Evolutionary conservation across 2,329 filamentous ascomycete genomes (phyloP).

Genomic region (Xylariaceae sp.): DNA sequence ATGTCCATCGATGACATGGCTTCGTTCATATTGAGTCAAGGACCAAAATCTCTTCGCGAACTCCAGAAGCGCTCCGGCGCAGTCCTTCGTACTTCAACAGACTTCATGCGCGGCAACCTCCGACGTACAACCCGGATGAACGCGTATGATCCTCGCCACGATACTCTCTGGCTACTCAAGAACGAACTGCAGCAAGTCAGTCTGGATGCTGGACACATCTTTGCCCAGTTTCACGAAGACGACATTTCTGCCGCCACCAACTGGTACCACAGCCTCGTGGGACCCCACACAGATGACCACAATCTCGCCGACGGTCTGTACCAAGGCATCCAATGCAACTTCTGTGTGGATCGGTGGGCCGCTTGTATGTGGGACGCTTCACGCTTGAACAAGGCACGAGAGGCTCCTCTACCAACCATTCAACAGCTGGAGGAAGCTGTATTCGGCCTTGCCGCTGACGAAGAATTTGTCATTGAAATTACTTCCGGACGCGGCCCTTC

Average conservation of each 20-base stretch:
- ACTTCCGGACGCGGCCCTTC: background rate
- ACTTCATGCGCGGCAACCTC: background rate
- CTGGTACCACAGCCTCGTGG: background rate
- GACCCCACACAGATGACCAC: background rate
- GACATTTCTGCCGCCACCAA: background rate
- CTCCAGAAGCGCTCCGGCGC: background rate
- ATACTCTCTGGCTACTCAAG: background rate
- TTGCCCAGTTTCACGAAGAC: background rate
- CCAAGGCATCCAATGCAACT: too few relatives aligned
- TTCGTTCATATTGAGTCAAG: background rate
- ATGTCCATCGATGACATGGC: background rate
- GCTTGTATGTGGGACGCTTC: background rate
- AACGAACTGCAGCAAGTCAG: background rate
- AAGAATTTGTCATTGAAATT: background rate
- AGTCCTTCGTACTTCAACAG: background rate
- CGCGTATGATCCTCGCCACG: background rate
- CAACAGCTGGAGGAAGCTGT: background rate
- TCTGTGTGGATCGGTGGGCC: background rate
- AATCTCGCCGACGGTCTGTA: too few relatives aligned
- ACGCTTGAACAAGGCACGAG: background rate
- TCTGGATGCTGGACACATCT: background rate
- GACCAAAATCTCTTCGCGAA: background rate
- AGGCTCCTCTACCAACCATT: background rate
- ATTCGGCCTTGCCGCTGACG: background rate
- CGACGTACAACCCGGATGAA: background rate